Evolutionary conservation across 169 alveolate species (phyloP), one percentile per base, ranked within the genome.

Genomic region (Miamiensis avidus): DNA sequence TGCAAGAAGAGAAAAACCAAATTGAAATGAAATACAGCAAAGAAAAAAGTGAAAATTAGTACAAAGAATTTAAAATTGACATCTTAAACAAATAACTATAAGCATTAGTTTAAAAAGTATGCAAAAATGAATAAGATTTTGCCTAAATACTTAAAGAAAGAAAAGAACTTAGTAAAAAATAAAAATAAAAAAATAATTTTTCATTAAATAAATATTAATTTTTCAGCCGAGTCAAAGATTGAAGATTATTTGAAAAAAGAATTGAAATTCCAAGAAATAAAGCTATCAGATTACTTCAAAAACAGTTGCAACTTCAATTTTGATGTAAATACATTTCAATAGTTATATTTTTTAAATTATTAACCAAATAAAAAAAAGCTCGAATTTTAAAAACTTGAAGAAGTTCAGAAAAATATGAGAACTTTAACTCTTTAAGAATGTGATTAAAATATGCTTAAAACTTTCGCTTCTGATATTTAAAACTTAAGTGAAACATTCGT

Each of bases 21-120:
- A 34, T 79, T 28, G 31, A 79, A 65, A 15, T 79, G 15, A 6
- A 79, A 29, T 49, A 34, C 31, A 49, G 33, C 65, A 79, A 79
- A 79, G 29, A 79, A 30, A 65, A 34, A 0, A 34, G 75, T 28
- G 65, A 79, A n/a, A 79, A 79, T 29, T 33, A 65, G 20, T 79
- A 49, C 29, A 34, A 65, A 11, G 65, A 29, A 32, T 79, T 79
- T 29, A 34, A 65, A 0, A 34, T 79, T 1, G 84, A 65, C 20
- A 79, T 79, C n/a, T 72, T 79, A n/a, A 27, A 79, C 34, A 79
- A 79, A 65, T 79, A 79, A 79, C 29, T 79, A n/a, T 79, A 79
- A 29, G 65, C 34, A 34, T 65, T 79, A 16, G 76, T 79, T 29
- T 69, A 79, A 0, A 34, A 65, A 0, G 76, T 79, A 34, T 79